Evolutionary conservation across 164 flowering plant genomes (phyloP).

Genomic region (Macadamia tetraphylla): DNA sequence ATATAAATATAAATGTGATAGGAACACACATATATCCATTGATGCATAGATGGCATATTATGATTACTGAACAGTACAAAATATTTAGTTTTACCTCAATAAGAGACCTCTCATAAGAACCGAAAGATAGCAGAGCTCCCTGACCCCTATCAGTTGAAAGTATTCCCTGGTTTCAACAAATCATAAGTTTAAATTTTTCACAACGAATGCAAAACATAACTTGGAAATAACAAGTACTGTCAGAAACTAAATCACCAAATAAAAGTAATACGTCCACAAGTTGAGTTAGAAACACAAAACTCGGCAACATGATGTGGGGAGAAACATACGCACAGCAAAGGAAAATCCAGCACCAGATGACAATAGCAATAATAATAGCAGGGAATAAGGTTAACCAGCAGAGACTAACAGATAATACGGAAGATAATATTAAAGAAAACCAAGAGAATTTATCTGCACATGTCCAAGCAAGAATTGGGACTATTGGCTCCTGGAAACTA

Average conservation of each 20-base stretch:
- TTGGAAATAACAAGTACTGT: neutral
- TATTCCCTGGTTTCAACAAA: conserved; percentile 55
- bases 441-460: too few relatives aligned
- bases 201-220: neutral
- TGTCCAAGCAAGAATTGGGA: too few relatives aligned
- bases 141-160: conserved; percentile 90
- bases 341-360: too few relatives aligned
- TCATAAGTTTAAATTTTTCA: neutral
- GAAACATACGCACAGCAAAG: too few relatives aligned
- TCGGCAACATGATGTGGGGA: too few relatives aligned
- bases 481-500: too few relatives aligned
- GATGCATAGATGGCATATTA: neutral
- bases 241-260: neutral
- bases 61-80: neutral
- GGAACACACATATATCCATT: neutral
- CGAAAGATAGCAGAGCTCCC: conserved; percentile 49
- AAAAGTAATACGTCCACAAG: neutral
- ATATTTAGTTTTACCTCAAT: conserved; percentile 48
- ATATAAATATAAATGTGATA: neutral
- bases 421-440: too few relatives aligned
- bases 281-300: too few relatives aligned
- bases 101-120: conserved; percentile 72
- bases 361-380: too few relatives aligned
- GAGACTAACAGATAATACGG: too few relatives aligned
- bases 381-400: too few relatives aligned